phyloP scores from a whole-genome alignment of 164 flowering plant genomes.

The Nymphaea colorata region DNA sequence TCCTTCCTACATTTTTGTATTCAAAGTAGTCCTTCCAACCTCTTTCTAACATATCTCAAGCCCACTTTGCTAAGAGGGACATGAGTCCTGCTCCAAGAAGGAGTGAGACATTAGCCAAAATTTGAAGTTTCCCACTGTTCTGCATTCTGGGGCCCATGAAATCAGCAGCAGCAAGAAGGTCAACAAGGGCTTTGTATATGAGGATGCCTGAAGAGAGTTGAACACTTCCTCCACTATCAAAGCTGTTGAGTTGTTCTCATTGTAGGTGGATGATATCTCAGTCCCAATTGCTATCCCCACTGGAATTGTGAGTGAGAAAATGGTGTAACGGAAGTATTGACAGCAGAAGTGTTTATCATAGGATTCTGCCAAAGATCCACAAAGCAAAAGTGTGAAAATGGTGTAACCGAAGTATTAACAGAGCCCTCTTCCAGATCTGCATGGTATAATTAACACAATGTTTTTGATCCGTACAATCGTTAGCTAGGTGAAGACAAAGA shows the following conservation, averaged over 20 bases:
- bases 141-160: conserved; percentile 31
- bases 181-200: conserved; percentile 37
- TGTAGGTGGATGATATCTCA: conserved; percentile 19
- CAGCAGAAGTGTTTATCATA: too few relatives aligned
- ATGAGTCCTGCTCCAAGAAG: conserved; percentile 30
- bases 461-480: too few relatives aligned
- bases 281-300: conserved; percentile 34
- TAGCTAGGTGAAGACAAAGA: too few relatives aligned
- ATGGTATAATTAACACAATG: too few relatives aligned
- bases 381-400: too few relatives aligned
- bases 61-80: conserved; percentile 38
- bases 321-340: too few relatives aligned
- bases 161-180: conserved; percentile 32
- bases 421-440: too few relatives aligned
- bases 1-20: too few relatives aligned
- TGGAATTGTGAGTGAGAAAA: conserved; percentile 36
- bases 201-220: conserved; percentile 31
- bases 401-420: too few relatives aligned
- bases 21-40: too few relatives aligned
- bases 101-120: conserved; percentile 17
- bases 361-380: too few relatives aligned
- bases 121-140: conserved; percentile 21
- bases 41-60: too few relatives aligned
- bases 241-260: conserved; percentile 27
- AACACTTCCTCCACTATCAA: conserved; percentile 30